Conservation (phyloP, 2,329 filamentous ascomycete genomes). For the Ophiosphaerella narmari region DNA sequence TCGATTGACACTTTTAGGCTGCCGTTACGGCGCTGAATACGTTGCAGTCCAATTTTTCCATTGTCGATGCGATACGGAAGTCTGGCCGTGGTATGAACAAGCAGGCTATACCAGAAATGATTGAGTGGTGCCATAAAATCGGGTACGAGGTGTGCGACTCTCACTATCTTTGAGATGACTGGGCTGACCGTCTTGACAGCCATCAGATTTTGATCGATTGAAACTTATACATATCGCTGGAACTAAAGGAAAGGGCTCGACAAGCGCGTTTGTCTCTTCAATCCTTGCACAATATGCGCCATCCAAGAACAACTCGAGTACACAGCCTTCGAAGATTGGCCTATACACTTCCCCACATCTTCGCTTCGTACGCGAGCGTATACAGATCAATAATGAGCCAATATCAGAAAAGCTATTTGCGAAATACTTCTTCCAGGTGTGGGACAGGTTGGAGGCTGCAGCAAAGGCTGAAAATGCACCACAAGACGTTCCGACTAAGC, state of each 20-base stretch:
- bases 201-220: slow-evolving; percentile 63
- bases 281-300: slow-evolving; percentile 70
- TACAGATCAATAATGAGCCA: slow-evolving; percentile 75
- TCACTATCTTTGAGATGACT: slow-evolving; percentile 3
- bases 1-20: slow-evolving; percentile 52
- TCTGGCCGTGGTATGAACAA: slow-evolving; percentile 75
- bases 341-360: slow-evolving; percentile 88
- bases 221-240: slow-evolving; percentile 83
- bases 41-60: slow-evolving; percentile 77
- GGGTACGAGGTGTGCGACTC: slow-evolving; percentile 69
- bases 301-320: slow-evolving; percentile 34
- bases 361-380: slow-evolving; percentile 80
- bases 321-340: slow-evolving; percentile 63
- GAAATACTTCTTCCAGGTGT: slow-evolving; percentile 80
- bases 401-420: slow-evolving; percentile 72
- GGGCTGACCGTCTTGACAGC: slow-evolving; percentile 48
- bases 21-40: slow-evolving; percentile 76
- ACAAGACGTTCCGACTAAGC: slow-evolving; percentile 67
- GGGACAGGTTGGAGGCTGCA: slow-evolving; percentile 68
- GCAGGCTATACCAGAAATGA: slow-evolving; percentile 79
- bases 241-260: slow-evolving; percentile 93
- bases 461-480: slow-evolving; percentile 55
- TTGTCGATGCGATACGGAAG: slow-evolving; percentile 77
- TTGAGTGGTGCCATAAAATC: slow-evolving; percentile 74
- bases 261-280: slow-evolving; percentile 79